These are phyloP conservation scores for Geranium brycei DNA, from an alignment of 345 rosid genomes.

Conservation along the genomic window DNA sequence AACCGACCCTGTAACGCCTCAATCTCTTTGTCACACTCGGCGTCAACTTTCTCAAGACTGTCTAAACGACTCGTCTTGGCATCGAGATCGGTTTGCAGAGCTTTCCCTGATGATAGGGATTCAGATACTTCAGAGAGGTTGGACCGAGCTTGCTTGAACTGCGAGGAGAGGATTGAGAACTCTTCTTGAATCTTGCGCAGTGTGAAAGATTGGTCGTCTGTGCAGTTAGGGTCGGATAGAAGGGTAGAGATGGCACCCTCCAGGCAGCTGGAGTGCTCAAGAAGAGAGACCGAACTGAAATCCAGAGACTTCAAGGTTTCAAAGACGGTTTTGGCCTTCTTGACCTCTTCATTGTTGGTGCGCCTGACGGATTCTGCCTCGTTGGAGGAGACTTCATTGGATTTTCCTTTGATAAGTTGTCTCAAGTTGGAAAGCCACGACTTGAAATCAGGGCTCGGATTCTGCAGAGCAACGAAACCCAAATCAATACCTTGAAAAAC, in stretches of 20 bases:
- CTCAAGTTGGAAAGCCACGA: conserved; percentile 15
- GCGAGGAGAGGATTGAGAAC: conserved; percentile 10
- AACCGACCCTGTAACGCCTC: conserved; percentile 11
- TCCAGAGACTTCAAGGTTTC: conserved; percentile 16
- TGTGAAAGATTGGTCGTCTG: conserved; percentile 5
- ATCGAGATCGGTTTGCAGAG: conserved; percentile 11
- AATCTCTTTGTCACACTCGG: conserved; percentile 6
- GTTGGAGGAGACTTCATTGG: conserved; percentile 12
- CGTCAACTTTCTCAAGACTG: conserved; percentile 11
- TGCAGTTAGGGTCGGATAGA: conserved; percentile 7
- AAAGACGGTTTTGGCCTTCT: conserved; percentile 11
- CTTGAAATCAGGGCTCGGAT: conserved; percentile 7
- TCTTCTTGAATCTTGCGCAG: conserved; percentile 11
- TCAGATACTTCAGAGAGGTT: conserved; percentile 10
- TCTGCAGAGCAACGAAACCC: conserved; percentile 1
- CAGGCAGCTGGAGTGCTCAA: conserved; percentile 5
- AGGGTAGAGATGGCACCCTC: conserved; percentile 14
- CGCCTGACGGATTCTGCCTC: conserved; percentile 13
- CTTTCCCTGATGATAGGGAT: conserved; percentile 4
- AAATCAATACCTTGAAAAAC: no score
- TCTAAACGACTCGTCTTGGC: conserved; percentile 11
- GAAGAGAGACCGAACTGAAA: conserved; percentile 11
- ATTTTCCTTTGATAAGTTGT: conserved; percentile 15
- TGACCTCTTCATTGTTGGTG: conserved; percentile 11
- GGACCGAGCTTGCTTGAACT: conserved; percentile 13